Conservation (phyloP, 1,284 basidiomycete genomes). For the Chondrostereum purpureum region DNA sequence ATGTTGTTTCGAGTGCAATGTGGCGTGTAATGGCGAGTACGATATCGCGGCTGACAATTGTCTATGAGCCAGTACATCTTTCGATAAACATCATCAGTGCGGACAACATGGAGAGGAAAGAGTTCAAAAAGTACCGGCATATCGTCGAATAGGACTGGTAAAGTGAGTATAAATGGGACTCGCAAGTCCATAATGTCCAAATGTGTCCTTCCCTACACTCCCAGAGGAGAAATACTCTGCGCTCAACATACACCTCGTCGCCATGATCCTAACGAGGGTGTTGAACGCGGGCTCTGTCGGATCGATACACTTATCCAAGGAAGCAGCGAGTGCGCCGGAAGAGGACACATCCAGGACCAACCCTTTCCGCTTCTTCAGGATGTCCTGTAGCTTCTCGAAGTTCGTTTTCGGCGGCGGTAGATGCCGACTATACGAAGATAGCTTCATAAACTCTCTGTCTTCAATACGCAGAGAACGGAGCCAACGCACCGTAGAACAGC, state of each 20-base stretch:
- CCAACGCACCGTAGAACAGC: conserved; percentile 76
- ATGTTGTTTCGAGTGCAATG: conserved; percentile 83
- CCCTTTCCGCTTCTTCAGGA: conserved; percentile 81
- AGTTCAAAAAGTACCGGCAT: conserved; percentile 67
- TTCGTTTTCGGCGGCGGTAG: conserved; percentile 88
- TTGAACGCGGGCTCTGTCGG: conserved; percentile 85
- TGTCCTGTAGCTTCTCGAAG: conserved; percentile 95
- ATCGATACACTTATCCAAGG: conserved; percentile 85
- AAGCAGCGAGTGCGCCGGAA: conserved; percentile 86
- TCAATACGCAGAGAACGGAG: not conserved
- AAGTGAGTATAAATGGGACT: conserved; percentile 98
- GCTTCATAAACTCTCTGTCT: conserved; percentile 5
- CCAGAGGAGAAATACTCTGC: conserved; percentile 99
- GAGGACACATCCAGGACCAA: conserved; percentile 88
- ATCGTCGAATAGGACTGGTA: conserved; percentile 90
- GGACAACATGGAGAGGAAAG: conserved; percentile 18
- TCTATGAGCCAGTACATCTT: conserved; percentile 91
- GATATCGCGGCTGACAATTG: conserved; percentile 90
- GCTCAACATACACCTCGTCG: conserved; percentile 96
- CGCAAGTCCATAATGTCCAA: conserved; percentile 95
- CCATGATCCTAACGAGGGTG: conserved; percentile 98
- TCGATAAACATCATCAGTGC: conserved; percentile 14
- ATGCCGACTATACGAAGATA: conserved; percentile 62
- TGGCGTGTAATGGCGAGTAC: conserved; percentile 78
- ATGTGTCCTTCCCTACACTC: conserved; percentile 86